Evolutionary conservation across 2,329 filamentous ascomycete species (phyloP).

Genomic region (Neurospora sp.): DNA sequence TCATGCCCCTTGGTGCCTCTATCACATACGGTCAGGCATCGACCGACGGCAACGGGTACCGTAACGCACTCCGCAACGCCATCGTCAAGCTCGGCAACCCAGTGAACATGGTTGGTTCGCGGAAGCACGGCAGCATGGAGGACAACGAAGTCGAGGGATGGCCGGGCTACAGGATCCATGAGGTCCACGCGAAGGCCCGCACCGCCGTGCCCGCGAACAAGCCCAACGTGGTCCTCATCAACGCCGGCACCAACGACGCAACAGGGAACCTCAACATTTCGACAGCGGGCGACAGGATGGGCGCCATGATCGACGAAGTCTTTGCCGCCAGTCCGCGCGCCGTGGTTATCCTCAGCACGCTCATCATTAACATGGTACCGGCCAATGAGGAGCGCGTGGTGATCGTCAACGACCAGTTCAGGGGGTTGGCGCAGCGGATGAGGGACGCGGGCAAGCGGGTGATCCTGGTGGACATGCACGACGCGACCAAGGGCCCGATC

Average conservation of each 20-base stretch:
- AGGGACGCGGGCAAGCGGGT: constrained; percentile 22
- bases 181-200: constrained; percentile 27
- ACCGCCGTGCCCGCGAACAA: constrained; percentile 20
- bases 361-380: constrained; percentile 20
- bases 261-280: constrained; percentile 23
- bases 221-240: constrained; percentile 33
- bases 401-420: constrained; percentile 26
- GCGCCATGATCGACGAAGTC: constrained; percentile 26
- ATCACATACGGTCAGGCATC: constrained; percentile 30
- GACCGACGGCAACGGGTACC: constrained; percentile 30
- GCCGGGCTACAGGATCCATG: constrained; percentile 30
- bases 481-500: constrained; percentile 19
- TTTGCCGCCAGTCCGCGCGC: constrained; percentile 22
- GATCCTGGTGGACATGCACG: constrained; percentile 32
- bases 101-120: constrained; percentile 33
- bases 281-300: constrained; percentile 22
- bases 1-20: constrained; percentile 35
- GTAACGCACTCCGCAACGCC: constrained; percentile 22
- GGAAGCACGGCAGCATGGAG: constrained; percentile 27
- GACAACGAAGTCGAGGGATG: constrained; percentile 36
- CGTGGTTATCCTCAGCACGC: constrained; percentile 29
- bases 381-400: constrained; percentile 19
- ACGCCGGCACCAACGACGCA: constrained; percentile 36
- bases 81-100: constrained; percentile 22
- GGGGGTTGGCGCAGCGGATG: constrained; percentile 19